Base-by-base conservation (phyloP, 1,139 yeast species). In the Arxiozyma telluris region DNA sequence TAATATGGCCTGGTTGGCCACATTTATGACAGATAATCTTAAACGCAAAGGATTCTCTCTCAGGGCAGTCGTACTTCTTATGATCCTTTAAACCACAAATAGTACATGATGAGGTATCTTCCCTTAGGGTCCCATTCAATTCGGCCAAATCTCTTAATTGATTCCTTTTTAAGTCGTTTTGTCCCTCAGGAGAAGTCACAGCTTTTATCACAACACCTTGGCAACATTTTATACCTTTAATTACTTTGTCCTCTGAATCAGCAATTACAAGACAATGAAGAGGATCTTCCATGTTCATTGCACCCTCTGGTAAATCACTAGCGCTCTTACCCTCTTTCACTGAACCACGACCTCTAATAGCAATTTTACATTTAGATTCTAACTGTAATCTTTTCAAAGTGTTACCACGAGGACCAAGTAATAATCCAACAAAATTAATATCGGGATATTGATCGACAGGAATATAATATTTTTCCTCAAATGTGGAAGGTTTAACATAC, bases 321-420 rank as follows among this genome's bases (percentile, higher is more conserved):
- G 77, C 71, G 56, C 79, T 79, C 67, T 84, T 86, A 46, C 98
- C 98, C 65, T 89, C 96, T 65, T 93, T 93, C 22, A 90, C 95
- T 0, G 98, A 90, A 0, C 99, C 99, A 62, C 86, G 83, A 43
- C 98, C 98, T 63, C 98, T 76, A 44, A 91, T 86, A 1, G 91
- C 94, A 57, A 91, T 83, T 58, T 79, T 79, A 23, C 97, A 96
- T 0, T 96, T 96, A 50, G 94, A 83, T 52, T 84, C 82, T 50
- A 82, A 84, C 66, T 91, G 96, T 71, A 94, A 73, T 62, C 82
- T 82, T 58, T 88, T 80, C 62, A 91, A 72, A 0, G 97, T 93
- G 62, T 87, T 85, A 22, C 98, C 99, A 75, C 99, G 83, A 39
- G 99, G 98, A 0, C 99, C 99, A 54, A 94, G 72, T 43, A 94